Evolutionary conservation across 2,329 filamentous ascomycete species (phyloP).

Genomic region (Fulvia fulva): DNA sequence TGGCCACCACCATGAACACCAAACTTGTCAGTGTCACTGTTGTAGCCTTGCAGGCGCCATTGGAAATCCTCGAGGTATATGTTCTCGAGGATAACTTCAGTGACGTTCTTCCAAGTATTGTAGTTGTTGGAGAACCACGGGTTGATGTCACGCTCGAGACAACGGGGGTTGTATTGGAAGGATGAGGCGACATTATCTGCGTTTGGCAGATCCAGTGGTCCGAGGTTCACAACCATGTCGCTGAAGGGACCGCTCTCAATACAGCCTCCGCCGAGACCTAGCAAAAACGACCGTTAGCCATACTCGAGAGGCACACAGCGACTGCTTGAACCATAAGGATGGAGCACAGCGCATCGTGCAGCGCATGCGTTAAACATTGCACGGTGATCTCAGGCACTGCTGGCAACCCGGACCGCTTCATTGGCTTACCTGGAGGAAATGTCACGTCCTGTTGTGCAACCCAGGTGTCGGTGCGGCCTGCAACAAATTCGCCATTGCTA

Average conservation of each 20-base stretch:
- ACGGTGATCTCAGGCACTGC: no score
- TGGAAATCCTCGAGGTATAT: conserved; percentile 30
- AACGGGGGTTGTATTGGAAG: conserved; percentile 23
- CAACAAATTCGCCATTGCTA: conserved; percentile 29
- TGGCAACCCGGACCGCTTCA: no score
- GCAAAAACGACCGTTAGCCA: conserved; percentile 35
- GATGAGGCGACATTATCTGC: conserved; percentile 27
- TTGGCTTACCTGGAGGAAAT: no score
- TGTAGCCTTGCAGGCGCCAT: conserved; percentile 28
- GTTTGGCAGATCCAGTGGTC: conserved; percentile 29
- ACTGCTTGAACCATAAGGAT: no score
- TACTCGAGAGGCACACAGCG: no score
- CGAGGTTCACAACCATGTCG: conserved; percentile 36
- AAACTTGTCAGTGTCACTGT: conserved; percentile 27
- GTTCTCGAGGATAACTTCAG: conserved; percentile 16
- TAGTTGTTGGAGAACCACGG: conserved; percentile 19
- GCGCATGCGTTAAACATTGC: no score
- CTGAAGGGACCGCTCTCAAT: conserved; percentile 51
- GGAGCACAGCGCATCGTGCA: no score
- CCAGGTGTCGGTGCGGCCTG: conserved; percentile 27
- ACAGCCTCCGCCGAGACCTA: conserved; percentile 54
- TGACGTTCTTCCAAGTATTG: conserved; percentile 22
- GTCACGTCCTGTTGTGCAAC: conserved; percentile 23
- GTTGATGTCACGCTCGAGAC: conserved; percentile 23
- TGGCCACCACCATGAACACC: conserved; percentile 46